Evolutionary conservation across 208 protist genomes (phyloP).

Genomic region (Trypanosoma brucei): DNA sequence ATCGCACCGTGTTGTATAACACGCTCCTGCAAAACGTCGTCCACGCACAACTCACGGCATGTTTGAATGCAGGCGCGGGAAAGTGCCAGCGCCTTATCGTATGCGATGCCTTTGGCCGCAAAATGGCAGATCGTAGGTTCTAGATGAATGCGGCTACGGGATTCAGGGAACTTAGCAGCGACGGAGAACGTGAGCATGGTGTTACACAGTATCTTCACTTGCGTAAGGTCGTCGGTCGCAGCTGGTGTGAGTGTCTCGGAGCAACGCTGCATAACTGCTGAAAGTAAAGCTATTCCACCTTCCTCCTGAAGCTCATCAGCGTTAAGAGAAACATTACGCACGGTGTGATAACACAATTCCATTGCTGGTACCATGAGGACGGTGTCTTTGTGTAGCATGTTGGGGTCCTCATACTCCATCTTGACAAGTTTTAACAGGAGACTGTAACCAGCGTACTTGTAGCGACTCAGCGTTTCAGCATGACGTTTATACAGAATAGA

Average conservation of each 20-base stretch:
- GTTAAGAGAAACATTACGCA: conserved; percentile 90
- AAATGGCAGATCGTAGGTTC: conserved; percentile 52
- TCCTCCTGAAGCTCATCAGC: conserved; percentile 91
- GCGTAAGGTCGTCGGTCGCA: conserved; percentile 36
- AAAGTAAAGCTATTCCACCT: conserved; percentile 82
- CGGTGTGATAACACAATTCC: conserved; percentile 88
- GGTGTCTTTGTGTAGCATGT: conserved; percentile 66
- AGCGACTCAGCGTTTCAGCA: conserved; percentile 60
- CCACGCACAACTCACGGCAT: conserved; percentile 52
- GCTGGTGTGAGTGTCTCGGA: conserved; percentile 61
- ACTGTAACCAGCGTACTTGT: conserved; percentile 94
- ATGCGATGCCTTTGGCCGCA: conserved; percentile 53
- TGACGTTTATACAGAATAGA: conserved; percentile 90
- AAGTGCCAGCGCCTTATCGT: conserved; percentile 46
- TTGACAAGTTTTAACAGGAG: conserved; percentile 82
- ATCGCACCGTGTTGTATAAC: conserved; percentile 65
- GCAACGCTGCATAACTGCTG: conserved; percentile 58
- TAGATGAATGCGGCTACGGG: conserved; percentile 47
- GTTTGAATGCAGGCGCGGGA: conserved; percentile 74
- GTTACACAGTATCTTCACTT: conserved; percentile 54
- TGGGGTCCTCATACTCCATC: conserved; percentile 51
- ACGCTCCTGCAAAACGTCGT: conserved; percentile 54
- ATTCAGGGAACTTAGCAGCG: conserved; percentile 66
- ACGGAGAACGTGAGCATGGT: conserved; percentile 80
- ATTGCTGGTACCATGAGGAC: conserved; percentile 75